phyloP scores from a whole-genome alignment of 2,329 filamentous ascomycete genomes.

The Botrytis pseudocinerea region DNA sequence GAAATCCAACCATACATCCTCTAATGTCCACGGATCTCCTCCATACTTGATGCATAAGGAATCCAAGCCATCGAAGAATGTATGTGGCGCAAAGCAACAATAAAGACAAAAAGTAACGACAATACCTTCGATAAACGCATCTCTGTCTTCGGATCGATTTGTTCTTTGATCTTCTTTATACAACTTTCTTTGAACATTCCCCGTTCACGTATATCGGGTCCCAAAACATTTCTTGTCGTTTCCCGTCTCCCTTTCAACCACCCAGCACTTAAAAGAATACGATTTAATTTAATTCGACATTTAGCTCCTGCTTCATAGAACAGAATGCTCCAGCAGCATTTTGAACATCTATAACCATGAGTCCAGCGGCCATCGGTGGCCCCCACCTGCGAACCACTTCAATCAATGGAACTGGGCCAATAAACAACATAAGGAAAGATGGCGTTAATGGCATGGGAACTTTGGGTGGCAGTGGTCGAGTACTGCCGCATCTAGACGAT shows the following conservation, averaged over 20 bases:
- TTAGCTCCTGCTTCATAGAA: conserved; percentile 18
- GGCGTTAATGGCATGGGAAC: conserved; percentile 28
- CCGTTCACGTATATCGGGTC: conserved; percentile 9
- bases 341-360: conserved; percentile 34
- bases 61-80: conserved; percentile 25
- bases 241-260: conserved; percentile 3
- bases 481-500: conserved; percentile 47
- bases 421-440: conserved; percentile 27
- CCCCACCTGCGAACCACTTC: conserved; percentile 32
- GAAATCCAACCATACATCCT: neutral
- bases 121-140: conserved; percentile 3
- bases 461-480: conserved; percentile 31
- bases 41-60: conserved; percentile 16
- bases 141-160: conserved; percentile 1
- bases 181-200: conserved; percentile 16
- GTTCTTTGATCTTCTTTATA: conserved; percentile 16
- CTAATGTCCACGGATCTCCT: neutral
- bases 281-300: neutral
- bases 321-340: conserved; percentile 29
- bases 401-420: conserved; percentile 34
- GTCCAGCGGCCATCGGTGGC: conserved; percentile 36
- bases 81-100: conserved; percentile 19
- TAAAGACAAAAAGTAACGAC: conserved; percentile 22
- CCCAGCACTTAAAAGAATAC: conserved; percentile 2
- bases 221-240: conserved; percentile 1